Evolutionary conservation across 2,329 filamentous ascomycete species (phyloP).

Genomic region (Trichophyton simii): DNA sequence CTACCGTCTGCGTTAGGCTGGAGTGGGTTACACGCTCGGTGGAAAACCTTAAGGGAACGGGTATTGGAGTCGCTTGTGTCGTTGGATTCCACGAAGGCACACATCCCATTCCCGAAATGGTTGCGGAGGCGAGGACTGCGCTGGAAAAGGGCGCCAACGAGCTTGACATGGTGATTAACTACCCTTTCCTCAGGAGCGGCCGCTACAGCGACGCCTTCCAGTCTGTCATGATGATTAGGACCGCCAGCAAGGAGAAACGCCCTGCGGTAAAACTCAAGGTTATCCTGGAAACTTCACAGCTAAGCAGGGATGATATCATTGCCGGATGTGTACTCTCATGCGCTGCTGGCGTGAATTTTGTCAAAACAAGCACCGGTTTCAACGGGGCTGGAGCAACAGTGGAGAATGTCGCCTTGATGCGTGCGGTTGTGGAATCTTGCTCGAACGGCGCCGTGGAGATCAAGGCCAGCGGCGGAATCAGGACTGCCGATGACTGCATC

Average conservation of each 20-base stretch:
- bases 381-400: constrained; percentile 42
- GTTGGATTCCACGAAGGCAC: constrained; percentile 50
- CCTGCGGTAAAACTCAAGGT: constrained; percentile 39
- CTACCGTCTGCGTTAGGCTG: constrained; percentile 46
- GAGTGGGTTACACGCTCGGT: constrained; percentile 41
- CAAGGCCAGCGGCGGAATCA: constrained; percentile 48
- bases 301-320: constrained; percentile 38
- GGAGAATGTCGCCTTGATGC: constrained; percentile 44
- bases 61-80: constrained; percentile 44
- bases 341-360: constrained; percentile 43
- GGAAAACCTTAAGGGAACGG: constrained; percentile 34
- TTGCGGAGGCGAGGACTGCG: constrained; percentile 40
- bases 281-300: constrained; percentile 47
- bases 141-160: constrained; percentile 41
- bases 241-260: constrained; percentile 17
- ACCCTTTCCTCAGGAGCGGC: constrained; percentile 33
- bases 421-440: constrained; percentile 36
- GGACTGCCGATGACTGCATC: constrained; percentile 38
- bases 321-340: constrained; percentile 42
- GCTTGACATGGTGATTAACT: constrained; percentile 49
- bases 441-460: constrained; percentile 32
- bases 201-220: constrained; percentile 40
- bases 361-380: constrained; percentile 51
- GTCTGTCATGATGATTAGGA: constrained; percentile 42
- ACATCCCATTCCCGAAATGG: constrained; percentile 38